Evolutionary conservation across 1,139 yeast species (phyloP), one percentile per base, ranked within the genome.

Genomic region (Suhomyces taliae): DNA sequence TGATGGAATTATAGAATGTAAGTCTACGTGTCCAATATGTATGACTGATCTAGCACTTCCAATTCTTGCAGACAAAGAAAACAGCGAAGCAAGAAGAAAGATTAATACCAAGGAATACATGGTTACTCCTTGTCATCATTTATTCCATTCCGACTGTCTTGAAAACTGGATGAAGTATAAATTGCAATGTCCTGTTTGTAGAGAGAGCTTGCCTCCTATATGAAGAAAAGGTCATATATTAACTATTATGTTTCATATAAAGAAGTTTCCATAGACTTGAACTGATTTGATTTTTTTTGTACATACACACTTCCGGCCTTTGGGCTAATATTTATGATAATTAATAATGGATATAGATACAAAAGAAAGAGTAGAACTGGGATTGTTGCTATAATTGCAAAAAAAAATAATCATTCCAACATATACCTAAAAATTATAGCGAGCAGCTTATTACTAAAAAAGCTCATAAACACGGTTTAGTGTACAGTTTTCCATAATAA

Each of bases 81-180:
- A 53, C 52, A 15, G 50, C 47, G 40, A 57, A 39, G 41, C 50
- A 32, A 39, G 50, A 8, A 49, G 55, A 39, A 52, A 47, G 43
- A 55, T 67, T 33, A 64, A 65, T 40, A 67, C 69, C 52, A 70
- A 72, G 49, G 67, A 70, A 34, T 90, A 87, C 59, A 90, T 91
- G 97, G 83, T 90, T 2, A 90, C 98, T 0, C 97, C 98, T 1
- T 91, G 98, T 63, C 78, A 83, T 45, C 98, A 91, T 64, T 83
- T 90, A 8, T 91, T 90, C 76, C 98, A 91, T 60, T 78, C 89
- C 1, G 85, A 81, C 34, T 91, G 98, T 68, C 71, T 91, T 56
- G 96, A 89, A 60, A 83, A 80, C 55, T 91, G 98, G 98, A 90
- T 91, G 97, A 81, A 86, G 64, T 87, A 90, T 59, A 87, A 91